Evolutionary conservation across 345 rosid species (phyloP).

Genomic region (Ricinus communis): DNA sequence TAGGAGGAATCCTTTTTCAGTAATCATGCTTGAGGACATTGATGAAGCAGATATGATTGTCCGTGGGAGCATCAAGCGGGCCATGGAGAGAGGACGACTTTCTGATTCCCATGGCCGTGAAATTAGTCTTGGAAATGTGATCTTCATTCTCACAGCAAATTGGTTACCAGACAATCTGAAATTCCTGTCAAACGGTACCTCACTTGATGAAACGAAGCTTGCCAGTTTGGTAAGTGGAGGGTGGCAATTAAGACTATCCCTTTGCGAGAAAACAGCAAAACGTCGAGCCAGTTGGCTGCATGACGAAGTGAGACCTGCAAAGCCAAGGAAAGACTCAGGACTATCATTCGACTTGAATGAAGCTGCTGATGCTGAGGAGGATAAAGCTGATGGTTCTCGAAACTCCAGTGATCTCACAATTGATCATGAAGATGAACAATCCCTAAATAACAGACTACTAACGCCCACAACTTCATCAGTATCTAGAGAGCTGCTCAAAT

Average conservation of each 20-base stretch:
- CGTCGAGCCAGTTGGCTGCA: conserved; percentile 73
- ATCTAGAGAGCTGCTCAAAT: conserved; percentile 52
- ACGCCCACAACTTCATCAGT: conserved; percentile 36
- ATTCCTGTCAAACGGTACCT: conserved; percentile 27
- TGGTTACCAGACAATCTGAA: conserved; percentile 50
- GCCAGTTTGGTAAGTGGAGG: conserved; percentile 50
- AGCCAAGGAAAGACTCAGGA: conserved; percentile 56
- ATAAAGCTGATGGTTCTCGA: conserved; percentile 68
- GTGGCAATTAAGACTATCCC: conserved; percentile 68
- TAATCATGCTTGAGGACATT: conserved; percentile 77
- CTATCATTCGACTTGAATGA: conserved; percentile 79
- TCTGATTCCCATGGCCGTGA: conserved; percentile 91
- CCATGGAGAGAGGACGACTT: conserved; percentile 89
- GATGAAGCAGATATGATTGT: conserved; percentile 78
- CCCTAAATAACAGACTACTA: conserved; percentile 45
- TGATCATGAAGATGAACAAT: conserved; percentile 70
- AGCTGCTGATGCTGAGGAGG: conserved; percentile 59
- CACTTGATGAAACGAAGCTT: conserved; percentile 67
- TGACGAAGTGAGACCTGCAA: conserved; percentile 46
- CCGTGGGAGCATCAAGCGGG: conserved; percentile 72
- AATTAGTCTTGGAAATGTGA: conserved; percentile 84
- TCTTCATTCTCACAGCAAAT: conserved; percentile 70
- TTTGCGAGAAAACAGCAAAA: conserved; percentile 59
- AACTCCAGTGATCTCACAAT: conserved; percentile 86
- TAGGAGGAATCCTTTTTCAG: conserved; percentile 76